A percentile compares a stretch with the other conserved stretches of the same genome.
phyloP scores from a whole-genome alignment of 1,139 yeast genomes.

The Pichia inconspicua region DNA sequence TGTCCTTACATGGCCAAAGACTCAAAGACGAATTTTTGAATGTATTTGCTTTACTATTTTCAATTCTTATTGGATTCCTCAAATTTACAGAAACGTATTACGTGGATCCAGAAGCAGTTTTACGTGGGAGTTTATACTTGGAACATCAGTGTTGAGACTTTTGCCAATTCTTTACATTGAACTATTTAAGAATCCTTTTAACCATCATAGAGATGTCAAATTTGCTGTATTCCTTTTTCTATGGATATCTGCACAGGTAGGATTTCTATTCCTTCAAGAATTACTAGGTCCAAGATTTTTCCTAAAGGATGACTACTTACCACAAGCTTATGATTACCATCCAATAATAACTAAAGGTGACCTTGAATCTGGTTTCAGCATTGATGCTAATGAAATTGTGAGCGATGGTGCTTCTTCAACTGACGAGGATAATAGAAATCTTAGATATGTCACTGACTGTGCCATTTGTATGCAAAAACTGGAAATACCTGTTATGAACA shows the following conservation, averaged over 20 bases:
- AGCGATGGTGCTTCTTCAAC: conserved; percentile 12
- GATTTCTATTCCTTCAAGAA: conserved; percentile 52
- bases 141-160: conserved; percentile 55
- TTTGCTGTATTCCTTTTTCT: conserved; percentile 38
- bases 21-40: conserved; percentile 51
- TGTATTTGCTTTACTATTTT: conserved; percentile 41
- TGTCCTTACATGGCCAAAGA: conserved; percentile 57
- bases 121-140: conserved; percentile 62
- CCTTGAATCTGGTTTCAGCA: conserved; percentile 49
- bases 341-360: conserved; percentile 54
- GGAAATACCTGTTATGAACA: conserved; percentile 47
- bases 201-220: conserved; percentile 49
- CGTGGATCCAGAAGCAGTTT: conserved; percentile 65
- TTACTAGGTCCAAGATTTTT: conserved; percentile 76
- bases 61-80: conserved; percentile 88
- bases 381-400: conserved; percentile 17
- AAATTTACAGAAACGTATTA: conserved; percentile 68
- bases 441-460: conserved; percentile 49
- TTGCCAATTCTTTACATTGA: conserved; percentile 58
- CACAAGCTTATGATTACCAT: conserved; percentile 78
- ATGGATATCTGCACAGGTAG: conserved; percentile 55
- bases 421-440: conserved; percentile 20
- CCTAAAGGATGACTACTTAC: conserved; percentile 64
- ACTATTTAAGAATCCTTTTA: conserved; percentile 39
- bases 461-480: conserved; percentile 84